phyloP scores from a whole-genome alignment of 139 green algal genomes.

The Chlamydomonas schloesseri region DNA sequence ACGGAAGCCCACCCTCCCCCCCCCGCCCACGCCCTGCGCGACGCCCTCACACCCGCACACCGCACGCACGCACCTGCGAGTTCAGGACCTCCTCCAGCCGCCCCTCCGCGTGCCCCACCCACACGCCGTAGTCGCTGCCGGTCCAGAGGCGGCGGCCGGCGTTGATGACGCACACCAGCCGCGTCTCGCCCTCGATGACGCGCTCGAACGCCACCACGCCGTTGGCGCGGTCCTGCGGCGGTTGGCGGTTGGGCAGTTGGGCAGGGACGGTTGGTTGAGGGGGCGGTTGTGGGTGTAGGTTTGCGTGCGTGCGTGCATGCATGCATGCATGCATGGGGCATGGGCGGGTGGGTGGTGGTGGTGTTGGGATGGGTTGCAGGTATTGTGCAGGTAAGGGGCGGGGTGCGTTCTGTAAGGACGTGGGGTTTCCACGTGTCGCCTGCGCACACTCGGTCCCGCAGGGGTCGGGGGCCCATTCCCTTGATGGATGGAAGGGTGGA shows the following conservation, averaged over 20 bases:
- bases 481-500: no score
- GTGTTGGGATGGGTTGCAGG: no score
- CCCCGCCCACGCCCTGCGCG: not conserved
- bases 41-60: not conserved
- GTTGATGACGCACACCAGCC: constrained; percentile 67
- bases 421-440: no score
- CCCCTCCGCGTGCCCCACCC: constrained; percentile 46
- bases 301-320: no score
- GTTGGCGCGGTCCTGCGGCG: constrained; percentile 50
- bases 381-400: no score
- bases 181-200: constrained; percentile 53
- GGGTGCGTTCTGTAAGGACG: no score
- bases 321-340: no score
- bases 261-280: not conserved
- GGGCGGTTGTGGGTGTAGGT: not conserved
- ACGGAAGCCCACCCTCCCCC: not conserved
- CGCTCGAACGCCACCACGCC: constrained; percentile 63
- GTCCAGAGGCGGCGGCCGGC: constrained; percentile 54
- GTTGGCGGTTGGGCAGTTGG: not conserved
- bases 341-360: no score
- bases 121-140: constrained; percentile 57
- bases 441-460: no score
- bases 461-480: no score
- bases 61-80: constrained; percentile 47
- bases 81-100: constrained; percentile 57